Percentiles rank a stretch among this genome's conserved stretches.
phyloP scores from a whole-genome alignment of 345 rosid species.

The Camelina neglecta region DNA sequence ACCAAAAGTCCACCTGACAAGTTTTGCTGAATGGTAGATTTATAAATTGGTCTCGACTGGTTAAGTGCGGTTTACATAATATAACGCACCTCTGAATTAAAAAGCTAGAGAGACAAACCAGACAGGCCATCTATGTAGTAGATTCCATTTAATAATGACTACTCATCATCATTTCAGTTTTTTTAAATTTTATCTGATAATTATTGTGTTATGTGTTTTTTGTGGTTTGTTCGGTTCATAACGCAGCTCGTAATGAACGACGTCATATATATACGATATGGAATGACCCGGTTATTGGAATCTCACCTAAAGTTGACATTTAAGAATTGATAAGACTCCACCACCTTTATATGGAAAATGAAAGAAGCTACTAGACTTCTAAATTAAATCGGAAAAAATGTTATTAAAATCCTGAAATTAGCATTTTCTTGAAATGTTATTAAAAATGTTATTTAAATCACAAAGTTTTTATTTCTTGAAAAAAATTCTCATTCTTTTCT shows the following conservation, averaged over 20 bases:
- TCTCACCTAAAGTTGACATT: constrained; percentile 23
- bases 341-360: constrained; percentile 24
- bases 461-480: too few species aligned
- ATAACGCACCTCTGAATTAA: background rate
- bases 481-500: too few species aligned
- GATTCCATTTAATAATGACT: background rate
- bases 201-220: constrained; percentile 19
- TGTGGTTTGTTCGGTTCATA: constrained; percentile 13
- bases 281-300: constrained; percentile 22
- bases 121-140: background rate
- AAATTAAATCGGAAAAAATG: background rate
- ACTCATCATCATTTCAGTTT: background rate
- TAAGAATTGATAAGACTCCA: constrained; percentile 16
- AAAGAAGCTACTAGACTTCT: constrained; percentile 31
- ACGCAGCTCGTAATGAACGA: background rate
- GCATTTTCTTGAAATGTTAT: too few species aligned
- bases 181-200: background rate
- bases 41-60: constrained; percentile 5
- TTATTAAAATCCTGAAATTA: too few species aligned
- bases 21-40: constrained; percentile 39
- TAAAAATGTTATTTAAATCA: too few species aligned
- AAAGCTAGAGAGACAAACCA: background rate
- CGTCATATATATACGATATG: background rate
- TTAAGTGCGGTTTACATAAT: background rate
- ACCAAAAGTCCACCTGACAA: constrained; percentile 45